These are phyloP conservation scores for Picochlorum sp. DNA, from an alignment of 139 green algal species.

Conservation along the genomic window DNA sequence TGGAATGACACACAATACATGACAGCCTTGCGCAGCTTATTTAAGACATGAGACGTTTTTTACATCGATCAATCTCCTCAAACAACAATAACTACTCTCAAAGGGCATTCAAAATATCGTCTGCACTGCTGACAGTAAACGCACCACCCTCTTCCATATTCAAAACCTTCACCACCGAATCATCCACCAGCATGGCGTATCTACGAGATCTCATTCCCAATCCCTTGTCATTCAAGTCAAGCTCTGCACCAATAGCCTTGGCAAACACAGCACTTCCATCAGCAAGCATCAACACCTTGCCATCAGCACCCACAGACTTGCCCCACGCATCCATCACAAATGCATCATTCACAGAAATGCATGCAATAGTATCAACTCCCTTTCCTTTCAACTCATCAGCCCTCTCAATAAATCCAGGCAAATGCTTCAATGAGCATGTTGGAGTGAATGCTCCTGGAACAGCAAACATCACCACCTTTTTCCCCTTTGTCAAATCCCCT, in stretches of 20 bases:
- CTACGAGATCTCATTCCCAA: slow-evolving; percentile 70
- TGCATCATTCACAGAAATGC: slow-evolving; percentile 92
- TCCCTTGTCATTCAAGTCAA: slow-evolving; percentile 89
- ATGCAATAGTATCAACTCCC: slow-evolving; percentile 89
- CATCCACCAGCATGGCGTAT: slow-evolving; percentile 88
- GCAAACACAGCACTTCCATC: slow-evolving; percentile 79
- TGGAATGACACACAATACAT: no score
- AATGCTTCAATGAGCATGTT: slow-evolving; percentile 86
- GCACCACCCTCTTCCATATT: slow-evolving; percentile 97
- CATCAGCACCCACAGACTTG: slow-evolving; percentile 67
- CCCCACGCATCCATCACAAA: slow-evolving; percentile 97
- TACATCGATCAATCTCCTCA: neutral
- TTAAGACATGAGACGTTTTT: no score
- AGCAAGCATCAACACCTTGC: slow-evolving; percentile 92
- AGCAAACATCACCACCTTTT: slow-evolving; percentile 90
- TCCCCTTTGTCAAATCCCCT: slow-evolving; percentile 73
- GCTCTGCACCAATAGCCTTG: slow-evolving; percentile 76
- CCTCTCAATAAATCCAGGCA: slow-evolving; percentile 85
- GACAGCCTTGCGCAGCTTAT: no score
- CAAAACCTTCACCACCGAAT: slow-evolving; percentile 58
- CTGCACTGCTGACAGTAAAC: slow-evolving; percentile 85
- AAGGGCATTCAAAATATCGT: slow-evolving; percentile 69
- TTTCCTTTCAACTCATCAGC: slow-evolving; percentile 85
- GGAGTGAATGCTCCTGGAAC: slow-evolving; percentile 88
- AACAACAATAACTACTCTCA: slow-evolving; percentile 16